Conservation (phyloP, 306 rosid genomes). For the Astragalus membranaceus region DNA sequence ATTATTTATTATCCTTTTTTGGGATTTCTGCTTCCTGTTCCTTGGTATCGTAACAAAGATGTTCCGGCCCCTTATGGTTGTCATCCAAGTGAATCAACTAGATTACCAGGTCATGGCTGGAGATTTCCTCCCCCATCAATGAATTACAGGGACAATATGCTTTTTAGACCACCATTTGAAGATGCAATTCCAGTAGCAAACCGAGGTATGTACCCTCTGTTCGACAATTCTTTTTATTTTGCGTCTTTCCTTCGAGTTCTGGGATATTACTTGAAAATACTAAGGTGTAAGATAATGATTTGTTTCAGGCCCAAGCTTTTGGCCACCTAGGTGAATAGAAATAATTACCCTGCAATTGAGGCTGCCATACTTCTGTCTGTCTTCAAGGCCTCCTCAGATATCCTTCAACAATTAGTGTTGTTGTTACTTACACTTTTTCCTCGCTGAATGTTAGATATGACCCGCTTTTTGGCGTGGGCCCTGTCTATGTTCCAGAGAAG, state of each 20-base stretch:
- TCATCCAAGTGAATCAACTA: conserved; percentile 69
- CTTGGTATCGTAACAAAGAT: conserved; percentile 55
- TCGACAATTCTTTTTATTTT: background rate
- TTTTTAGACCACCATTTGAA: conserved; percentile 60
- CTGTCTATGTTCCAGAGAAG: conserved; percentile 32
- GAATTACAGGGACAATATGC: conserved; percentile 54
- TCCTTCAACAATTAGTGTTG: background rate
- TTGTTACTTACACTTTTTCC: conserved; percentile 7
- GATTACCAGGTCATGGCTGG: conserved; percentile 71
- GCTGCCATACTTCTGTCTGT: conserved; percentile 29
- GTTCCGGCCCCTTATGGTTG: conserved; percentile 52
- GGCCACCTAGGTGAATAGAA: conserved; percentile 73
- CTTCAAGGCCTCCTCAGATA: background rate
- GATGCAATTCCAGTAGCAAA: conserved; percentile 68
- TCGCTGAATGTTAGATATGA: conserved; percentile 28
- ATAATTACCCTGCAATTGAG: conserved; percentile 19
- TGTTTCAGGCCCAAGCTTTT: conserved; percentile 78
- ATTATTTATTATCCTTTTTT: conserved; percentile 6
- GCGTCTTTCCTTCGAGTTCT: background rate
- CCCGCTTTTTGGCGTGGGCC: conserved; percentile 42
- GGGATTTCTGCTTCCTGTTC: conserved; percentile 39
- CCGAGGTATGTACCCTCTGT: conserved; percentile 44
- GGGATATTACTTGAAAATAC: background rate
- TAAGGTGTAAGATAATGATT: conserved; percentile 15
- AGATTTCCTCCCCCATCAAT: conserved; percentile 62